Evolutionary conservation across 208 protist species (phyloP), one percentile per base, ranked within the genome.

Genomic region (Acanthamoeba lenticulata): DNA sequence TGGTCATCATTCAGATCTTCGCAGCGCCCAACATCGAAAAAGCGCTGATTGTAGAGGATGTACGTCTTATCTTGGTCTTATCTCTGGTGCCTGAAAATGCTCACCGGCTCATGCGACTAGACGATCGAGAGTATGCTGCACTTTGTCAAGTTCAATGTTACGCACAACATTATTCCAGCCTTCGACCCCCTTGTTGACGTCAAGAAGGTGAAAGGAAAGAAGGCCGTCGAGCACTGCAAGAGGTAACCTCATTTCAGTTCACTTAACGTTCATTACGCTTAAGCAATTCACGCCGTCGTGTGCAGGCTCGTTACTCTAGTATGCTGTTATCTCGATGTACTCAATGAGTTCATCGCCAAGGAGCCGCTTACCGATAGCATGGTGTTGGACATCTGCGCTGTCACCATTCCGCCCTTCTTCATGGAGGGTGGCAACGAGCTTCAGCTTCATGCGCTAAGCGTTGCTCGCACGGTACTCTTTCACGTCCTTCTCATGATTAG

Each of bases 371-470:
- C 89, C 17, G 89, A 93, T n/a, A 55, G 62, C 45, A 93, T 93
- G 62, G 65, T 93, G 32, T 60, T 93, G 65, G 89, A 93, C 67
- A 55, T 93, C 38, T 65, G 44, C 29, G 17, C 89, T 15, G 47
- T 79, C 27, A 93, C 40, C 47, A 7, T 93, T 27, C 89, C 89
- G 24, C 77, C 67, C 29, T 81, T 93, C 40, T 93, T 93, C 42
- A 62, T 93, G 57, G 89, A 93, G 34, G 89, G 57, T 24, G 89
- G 40, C 19, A 93, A 62, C 62, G 89, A 93, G 45, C n/a, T 93
- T 11, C 89, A 93, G 65, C 62, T 93, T 7, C 55, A 93, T 55
- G 89, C 89, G 21, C 40, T 93, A n/a, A 93, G 81, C 4, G 40
- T 81, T 40, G 47, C 81, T 81, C 57, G 89, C 9, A 93, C 89